Evolutionary conservation across 352 stramenopile genomes (phyloP), one percentile per base, ranked within the genome.

Genomic region (Blastocystis sp.): DNA sequence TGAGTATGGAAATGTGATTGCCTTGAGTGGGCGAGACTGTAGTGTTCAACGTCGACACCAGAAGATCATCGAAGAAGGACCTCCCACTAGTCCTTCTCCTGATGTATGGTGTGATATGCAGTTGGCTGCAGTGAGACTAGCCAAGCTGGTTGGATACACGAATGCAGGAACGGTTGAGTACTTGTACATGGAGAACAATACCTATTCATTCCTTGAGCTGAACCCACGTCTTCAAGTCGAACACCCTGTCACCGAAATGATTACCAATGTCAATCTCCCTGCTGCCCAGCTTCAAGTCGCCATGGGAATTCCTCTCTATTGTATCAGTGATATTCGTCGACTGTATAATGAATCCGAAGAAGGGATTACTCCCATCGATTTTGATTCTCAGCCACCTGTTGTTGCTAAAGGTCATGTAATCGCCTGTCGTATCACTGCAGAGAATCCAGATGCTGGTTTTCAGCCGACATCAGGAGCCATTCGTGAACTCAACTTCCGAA

Each of bases 111-210:
- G 93, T 66, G 75, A 97, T 86, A 99, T 99, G 97, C 97, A 98
- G 93, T 90, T 94, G 29, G 95, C 96, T 1, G 97, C 97, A 21
- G 95, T 98, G 16, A 91, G 92, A 5, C 91, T 99, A 0, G 96
- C 96, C 37, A 96, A 99, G 91, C 95, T 97, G 87, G 96, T 99
- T 14, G 92, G 96, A 87, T 99, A 99, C 90, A 93, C 94, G 49
- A 99, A 99, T 91, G 96, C 96, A 19, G 97, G 96, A 71, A 99
- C 97, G 4, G 96, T 99, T 39, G 97, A 99, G 91, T 99, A 99
- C 91, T 92, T 99, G 7, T 99, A 98, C 91, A 97, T 93, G 35
- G 95, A 98, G 89, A 88, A 94, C 67, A 87, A 94, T 21, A 93
- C 95, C 88, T 99, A 98, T 90, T 98, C 97, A 91, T 99, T 99